Evolutionary conservation across 1,139 yeast species (phyloP).

Genomic region (Diutina ranongensis): DNA sequence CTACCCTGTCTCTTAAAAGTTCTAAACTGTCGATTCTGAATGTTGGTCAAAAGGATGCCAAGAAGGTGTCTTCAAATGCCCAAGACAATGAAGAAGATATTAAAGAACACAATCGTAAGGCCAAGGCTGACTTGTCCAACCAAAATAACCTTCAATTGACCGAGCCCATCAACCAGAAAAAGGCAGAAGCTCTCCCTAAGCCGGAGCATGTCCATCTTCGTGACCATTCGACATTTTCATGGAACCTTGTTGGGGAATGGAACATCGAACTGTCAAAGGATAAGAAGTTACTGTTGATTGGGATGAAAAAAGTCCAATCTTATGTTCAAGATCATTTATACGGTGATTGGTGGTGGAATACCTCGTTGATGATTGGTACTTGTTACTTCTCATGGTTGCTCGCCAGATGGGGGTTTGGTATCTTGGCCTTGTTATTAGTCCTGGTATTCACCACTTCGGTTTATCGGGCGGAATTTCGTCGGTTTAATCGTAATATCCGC

Average conservation of each 20-base stretch:
- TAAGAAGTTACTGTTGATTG: conserved; percentile 17
- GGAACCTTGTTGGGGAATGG: conserved; percentile 1
- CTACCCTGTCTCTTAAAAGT: not conserved
- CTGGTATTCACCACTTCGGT: conserved; percentile 52
- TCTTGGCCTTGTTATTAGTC: conserved; percentile 33
- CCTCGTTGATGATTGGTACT: conserved; percentile 51
- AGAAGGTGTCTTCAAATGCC: not conserved
- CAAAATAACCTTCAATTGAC: not conserved
- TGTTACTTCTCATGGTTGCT: conserved; percentile 61
- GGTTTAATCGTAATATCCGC: conserved; percentile 59
- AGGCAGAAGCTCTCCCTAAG: not conserved
- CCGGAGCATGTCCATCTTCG: conserved; percentile 3
- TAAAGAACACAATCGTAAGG: not conserved
- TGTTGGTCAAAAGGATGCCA: not conserved
- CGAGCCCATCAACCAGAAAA: not conserved
- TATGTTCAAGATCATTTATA: conserved; percentile 58
- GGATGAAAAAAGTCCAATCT: conserved; percentile 30
- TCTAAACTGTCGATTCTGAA: not conserved
- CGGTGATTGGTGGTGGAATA: conserved; percentile 66
- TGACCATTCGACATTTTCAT: not conserved
- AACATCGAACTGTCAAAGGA: conserved; percentile 10
- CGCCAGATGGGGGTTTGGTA: conserved; percentile 42
- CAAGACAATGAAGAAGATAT: not conserved
- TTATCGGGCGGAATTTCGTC: conserved; percentile 57
- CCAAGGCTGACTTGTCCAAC: not conserved